Conservation (phyloP, 441 rosid species). For the Pelargonium australe region DNA sequence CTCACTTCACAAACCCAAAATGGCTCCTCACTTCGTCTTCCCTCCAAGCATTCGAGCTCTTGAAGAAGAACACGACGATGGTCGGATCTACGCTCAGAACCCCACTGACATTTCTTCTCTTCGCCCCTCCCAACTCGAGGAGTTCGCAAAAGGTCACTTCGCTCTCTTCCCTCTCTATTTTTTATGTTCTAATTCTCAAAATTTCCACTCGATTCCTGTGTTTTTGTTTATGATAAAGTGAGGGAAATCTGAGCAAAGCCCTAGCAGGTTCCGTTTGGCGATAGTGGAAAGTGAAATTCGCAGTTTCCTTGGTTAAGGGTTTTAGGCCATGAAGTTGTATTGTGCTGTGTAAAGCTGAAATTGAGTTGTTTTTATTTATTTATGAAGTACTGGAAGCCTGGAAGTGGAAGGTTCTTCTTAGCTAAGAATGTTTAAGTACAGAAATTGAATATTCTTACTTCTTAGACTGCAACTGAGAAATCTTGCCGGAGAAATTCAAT, state of each 20-base stretch:
- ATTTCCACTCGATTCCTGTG: neutral
- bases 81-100: slow-evolving; percentile 50
- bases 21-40: slow-evolving; percentile 75
- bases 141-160: slow-evolving; percentile 78
- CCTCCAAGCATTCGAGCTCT: slow-evolving; percentile 63
- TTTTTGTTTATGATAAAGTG: neutral
- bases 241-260: neutral
- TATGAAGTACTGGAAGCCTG: no score
- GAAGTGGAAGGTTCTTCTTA: no score
- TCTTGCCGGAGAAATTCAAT: no score
- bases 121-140: slow-evolving; percentile 64
- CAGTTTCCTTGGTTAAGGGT: no score
- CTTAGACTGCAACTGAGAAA: no score
- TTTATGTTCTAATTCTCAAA: neutral
- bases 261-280: neutral
- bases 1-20: slow-evolving; percentile 15
- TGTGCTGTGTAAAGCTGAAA: no score
- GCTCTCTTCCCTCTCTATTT: neutral
- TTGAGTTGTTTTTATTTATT: no score
- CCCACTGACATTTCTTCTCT: slow-evolving; percentile 50
- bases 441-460: no score
- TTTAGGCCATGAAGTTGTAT: no score
- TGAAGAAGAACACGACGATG: slow-evolving; percentile 49
- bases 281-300: neutral
- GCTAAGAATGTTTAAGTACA: no score